A percentile compares a stretch with the other conserved stretches of the same genome.
Evolutionary conservation across 73 alveolate genomes (phyloP).

Genomic region (Paramecium sonneborni): DNA sequence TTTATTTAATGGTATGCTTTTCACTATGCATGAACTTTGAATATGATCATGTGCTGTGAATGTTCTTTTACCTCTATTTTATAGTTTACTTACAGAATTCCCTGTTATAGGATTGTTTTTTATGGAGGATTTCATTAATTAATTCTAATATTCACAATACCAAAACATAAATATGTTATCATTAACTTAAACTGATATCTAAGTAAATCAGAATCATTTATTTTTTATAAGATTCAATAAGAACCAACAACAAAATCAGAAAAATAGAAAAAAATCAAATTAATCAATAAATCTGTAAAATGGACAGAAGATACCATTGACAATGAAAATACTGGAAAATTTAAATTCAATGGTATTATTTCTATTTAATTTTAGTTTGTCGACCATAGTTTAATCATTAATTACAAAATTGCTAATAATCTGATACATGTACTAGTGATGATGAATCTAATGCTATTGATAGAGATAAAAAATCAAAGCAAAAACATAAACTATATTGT

Average conservation of each 20-base stretch:
- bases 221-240: background rate
- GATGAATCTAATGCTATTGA: slow-evolving; percentile 65
- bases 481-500: slow-evolving; percentile 51
- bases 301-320: slow-evolving; percentile 66
- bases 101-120: background rate
- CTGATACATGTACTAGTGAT: slow-evolving; percentile 64
- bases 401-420: background rate
- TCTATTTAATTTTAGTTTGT: background rate
- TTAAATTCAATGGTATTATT: slow-evolving; percentile 45
- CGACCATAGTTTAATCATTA: background rate
- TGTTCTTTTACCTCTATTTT: background rate
- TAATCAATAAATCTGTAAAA: background rate
- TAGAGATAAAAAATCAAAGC: slow-evolving; percentile 54
- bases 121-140: background rate
- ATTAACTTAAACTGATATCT: background rate
- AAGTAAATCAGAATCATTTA: background rate
- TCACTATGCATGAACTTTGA: background rate
- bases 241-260: background rate
- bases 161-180: background rate
- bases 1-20: background rate
- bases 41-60: slow-evolving; percentile 15
- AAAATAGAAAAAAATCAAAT: background rate
- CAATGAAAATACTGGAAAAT: slow-evolving; percentile 51
- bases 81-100: background rate
- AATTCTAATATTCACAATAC: background rate